These are phyloP conservation scores for Hypocreales sp. DNA, from an alignment of 2,329 filamentous ascomycete genomes.

Conservation along the genomic window DNA sequence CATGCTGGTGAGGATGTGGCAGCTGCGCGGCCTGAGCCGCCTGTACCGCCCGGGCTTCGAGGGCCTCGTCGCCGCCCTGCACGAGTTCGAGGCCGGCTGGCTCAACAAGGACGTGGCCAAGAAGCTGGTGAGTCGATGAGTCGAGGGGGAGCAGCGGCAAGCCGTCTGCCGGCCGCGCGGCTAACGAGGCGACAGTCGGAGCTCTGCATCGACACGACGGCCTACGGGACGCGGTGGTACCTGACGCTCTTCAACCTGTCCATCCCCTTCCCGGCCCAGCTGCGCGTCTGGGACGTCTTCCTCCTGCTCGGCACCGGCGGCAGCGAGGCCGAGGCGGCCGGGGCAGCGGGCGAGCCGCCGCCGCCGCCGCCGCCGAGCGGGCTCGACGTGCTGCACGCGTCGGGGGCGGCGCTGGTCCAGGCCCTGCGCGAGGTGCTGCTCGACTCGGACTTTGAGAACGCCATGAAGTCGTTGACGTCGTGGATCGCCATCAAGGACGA, in stretches of 20 bases:
- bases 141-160: neutral
- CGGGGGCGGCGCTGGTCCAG: slow-evolving; percentile 78
- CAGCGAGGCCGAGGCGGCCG: slow-evolving; percentile 4
- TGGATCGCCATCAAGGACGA: slow-evolving; percentile 92
- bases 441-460: slow-evolving; percentile 91
- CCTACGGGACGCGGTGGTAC: slow-evolving; percentile 97
- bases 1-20: slow-evolving; percentile 93
- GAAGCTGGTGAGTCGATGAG: slow-evolving; percentile 52
- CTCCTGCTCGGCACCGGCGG: slow-evolving; percentile 57
- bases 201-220: slow-evolving; percentile 67
- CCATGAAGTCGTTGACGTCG: slow-evolving; percentile 91
- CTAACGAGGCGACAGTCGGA: slow-evolving; percentile 36
- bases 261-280: slow-evolving; percentile 83
- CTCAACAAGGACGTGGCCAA: slow-evolving; percentile 64
- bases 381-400: slow-evolving; percentile 79
- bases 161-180: neutral
- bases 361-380: slow-evolving; percentile 23
- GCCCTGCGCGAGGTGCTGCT: slow-evolving; percentile 77
- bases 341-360: slow-evolving; percentile 2
- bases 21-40: slow-evolving; percentile 68
- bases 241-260: slow-evolving; percentile 95
- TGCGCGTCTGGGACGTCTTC: slow-evolving; percentile 96
- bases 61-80: slow-evolving; percentile 72
- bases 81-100: slow-evolving; percentile 78
- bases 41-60: slow-evolving; percentile 75